Evolutionary conservation across 2,329 filamentous ascomycete genomes (phyloP).

Genomic region (Aspergillus pseudoterreus): DNA sequence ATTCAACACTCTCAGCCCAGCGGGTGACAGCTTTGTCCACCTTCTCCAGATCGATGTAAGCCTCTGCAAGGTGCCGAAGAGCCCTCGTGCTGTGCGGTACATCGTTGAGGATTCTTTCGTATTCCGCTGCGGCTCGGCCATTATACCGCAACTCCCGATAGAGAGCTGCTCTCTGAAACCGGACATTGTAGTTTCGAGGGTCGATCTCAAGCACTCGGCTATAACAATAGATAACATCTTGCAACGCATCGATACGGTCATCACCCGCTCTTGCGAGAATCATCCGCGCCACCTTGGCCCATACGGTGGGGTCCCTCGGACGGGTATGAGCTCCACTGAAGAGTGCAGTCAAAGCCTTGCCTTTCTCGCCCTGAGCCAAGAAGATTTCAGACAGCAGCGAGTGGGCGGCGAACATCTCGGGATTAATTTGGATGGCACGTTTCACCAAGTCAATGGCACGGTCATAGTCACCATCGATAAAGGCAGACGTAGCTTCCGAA

Average conservation of each 20-base stretch:
- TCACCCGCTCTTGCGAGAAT: slow-evolving; percentile 49
- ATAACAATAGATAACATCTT: slow-evolving; percentile 52
- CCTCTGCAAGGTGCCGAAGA: slow-evolving; percentile 54
- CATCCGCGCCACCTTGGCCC: slow-evolving; percentile 55
- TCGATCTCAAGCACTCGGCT: slow-evolving; percentile 53
- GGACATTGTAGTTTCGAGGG: slow-evolving; percentile 49
- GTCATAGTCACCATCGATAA: slow-evolving; percentile 46
- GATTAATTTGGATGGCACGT: slow-evolving; percentile 54
- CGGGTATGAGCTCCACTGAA: slow-evolving; percentile 57
- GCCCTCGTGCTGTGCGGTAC: slow-evolving; percentile 53
- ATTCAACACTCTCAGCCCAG: slow-evolving; percentile 52
- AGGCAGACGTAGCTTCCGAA: slow-evolving; percentile 46
- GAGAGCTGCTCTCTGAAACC: slow-evolving; percentile 54
- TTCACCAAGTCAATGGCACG: slow-evolving; percentile 42
- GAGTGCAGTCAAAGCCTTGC: slow-evolving; percentile 55
- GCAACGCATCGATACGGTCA: slow-evolving; percentile 38
- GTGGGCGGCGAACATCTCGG: slow-evolving; percentile 61
- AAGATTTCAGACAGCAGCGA: slow-evolving; percentile 59
- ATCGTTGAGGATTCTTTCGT: slow-evolving; percentile 53
- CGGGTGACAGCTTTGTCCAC: slow-evolving; percentile 46
- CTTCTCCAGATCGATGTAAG: slow-evolving; percentile 51
- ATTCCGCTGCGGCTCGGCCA: slow-evolving; percentile 47
- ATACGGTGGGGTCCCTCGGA: slow-evolving; percentile 53
- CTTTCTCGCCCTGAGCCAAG: slow-evolving; percentile 51
- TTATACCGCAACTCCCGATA: slow-evolving; percentile 50